Base-by-base conservation (phyloP, 148 eudicot genomes). In the Spergularia bocconei region DNA sequence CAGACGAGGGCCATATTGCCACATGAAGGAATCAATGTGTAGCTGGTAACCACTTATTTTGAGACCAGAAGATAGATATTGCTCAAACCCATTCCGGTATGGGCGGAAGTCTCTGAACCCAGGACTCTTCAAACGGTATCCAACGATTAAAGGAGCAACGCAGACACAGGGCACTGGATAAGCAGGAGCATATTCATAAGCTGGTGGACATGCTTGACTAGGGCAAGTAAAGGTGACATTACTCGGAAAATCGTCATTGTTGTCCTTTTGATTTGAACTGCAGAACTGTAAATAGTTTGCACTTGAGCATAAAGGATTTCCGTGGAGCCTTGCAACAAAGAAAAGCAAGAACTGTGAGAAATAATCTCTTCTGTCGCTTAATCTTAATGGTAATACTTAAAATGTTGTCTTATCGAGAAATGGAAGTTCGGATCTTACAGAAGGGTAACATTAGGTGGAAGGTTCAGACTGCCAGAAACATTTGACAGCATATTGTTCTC, bases 391-490 rank as follows among this genome's bases (percentile, higher is more conserved):
- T 14, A 13, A 51, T 13, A 11, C 13, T 39, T 13, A 9, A 39
- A 53, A 55, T 29, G 7, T 6, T 44, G 48, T 44, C 10, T 6
- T 38, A 11, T 13, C 7, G 41, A 8, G 10, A 44, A 56, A 16
- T 29, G 23, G 41, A 72, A 72, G 63, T 29, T 1, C 5, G 6
- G 69, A 21, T 29, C 33, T 53, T 73, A 75, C 77, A 48, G 78
- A 44, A 91, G 84, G 72, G 91, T 91, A 83, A 91, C 86, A 80
- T 89, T 91, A 54, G 88, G 80, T 41, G 90, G 87, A 63, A 83
- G 55, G 60, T 19, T 47, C 39, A 78, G 39, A 67, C 72, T 77
- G 76, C 89, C 97, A 10, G 88, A 79, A 55, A 89, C 81, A 68
- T 72, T 84, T 70, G 88, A 65, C 63, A 91, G 78, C 57, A 5